Evolutionary conservation across 2,329 filamentous ascomycete species (phyloP).

Genomic region (Aspergillus versicolor): DNA sequence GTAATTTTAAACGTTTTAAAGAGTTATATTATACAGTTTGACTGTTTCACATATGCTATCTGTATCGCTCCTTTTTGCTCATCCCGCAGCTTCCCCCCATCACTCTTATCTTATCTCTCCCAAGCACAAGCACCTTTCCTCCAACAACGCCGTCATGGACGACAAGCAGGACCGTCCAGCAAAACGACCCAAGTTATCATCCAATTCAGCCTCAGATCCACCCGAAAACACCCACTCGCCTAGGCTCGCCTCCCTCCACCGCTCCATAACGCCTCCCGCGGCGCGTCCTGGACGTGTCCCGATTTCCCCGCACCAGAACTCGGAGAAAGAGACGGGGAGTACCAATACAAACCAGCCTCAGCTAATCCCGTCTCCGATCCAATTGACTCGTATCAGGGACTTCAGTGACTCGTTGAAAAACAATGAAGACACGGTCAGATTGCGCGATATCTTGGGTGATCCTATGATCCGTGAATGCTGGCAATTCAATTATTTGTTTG

Average conservation of each 20-base stretch:
- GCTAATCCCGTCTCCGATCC: conserved; percentile 62
- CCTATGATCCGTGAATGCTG: conserved; percentile 67
- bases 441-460: conserved; percentile 70
- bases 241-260: conserved; percentile 27
- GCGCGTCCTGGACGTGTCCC: conserved; percentile 9
- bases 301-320: background rate
- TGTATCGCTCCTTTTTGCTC: background rate
- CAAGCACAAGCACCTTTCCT: background rate
- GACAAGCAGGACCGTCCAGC: conserved; percentile 9
- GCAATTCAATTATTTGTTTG: conserved; percentile 58
- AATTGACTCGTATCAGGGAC: conserved; percentile 68
- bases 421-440: conserved; percentile 66
- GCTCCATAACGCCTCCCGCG: conserved; percentile 28
- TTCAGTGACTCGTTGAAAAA: conserved; percentile 52
- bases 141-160: conserved; percentile 4
- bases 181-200: conserved; percentile 15
- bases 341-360: background rate
- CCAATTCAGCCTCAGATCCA: background rate
- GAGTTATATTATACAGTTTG: background rate
- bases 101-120: conserved; percentile 4
- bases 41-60: background rate
- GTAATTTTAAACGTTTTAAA: conserved; percentile 1
- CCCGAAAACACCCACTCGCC: background rate
- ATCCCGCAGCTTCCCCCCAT: background rate
- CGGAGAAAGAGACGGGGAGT: background rate